Percentiles rank a stretch among this genome's conserved stretches.
Evolutionary conservation across 495 filamentous ascomycete genomes (phyloP).

Genomic region (Lindgomyces ingoldianus): DNA sequence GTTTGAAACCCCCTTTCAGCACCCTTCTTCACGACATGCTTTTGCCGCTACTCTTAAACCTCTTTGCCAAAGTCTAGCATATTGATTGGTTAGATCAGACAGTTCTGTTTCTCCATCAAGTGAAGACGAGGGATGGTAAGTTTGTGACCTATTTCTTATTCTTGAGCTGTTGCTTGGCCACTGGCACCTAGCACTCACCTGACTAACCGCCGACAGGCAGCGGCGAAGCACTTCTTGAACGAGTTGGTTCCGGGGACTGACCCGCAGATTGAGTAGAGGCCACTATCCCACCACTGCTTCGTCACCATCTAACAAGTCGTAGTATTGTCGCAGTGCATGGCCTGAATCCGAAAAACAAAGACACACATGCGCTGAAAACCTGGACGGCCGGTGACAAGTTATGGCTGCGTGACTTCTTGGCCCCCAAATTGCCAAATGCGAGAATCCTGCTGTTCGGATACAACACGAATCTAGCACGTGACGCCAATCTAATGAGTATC

Average conservation of each 20-base stretch:
- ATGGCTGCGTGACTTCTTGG: conserved; percentile 6
- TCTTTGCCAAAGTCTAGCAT: too few species aligned
- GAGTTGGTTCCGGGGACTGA: background rate
- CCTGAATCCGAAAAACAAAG: conserved; percentile 5
- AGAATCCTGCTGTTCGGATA: conserved; percentile 8
- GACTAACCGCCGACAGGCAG: too few species aligned
- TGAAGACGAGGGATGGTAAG: too few species aligned
- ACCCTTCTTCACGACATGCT: too few species aligned
- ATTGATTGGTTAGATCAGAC: too few species aligned
- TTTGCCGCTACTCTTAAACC: too few species aligned
- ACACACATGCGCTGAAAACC: conserved; percentile 1
- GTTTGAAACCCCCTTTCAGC: too few species aligned
- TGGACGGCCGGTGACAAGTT: conserved; percentile 7
- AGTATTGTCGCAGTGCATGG: conserved; percentile 8
- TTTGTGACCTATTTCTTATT: too few species aligned
- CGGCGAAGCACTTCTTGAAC: conserved; percentile 5
- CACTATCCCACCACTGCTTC: background rate
- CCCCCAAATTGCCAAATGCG: background rate
- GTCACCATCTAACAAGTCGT: background rate
- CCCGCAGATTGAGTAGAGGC: conserved; percentile 8
- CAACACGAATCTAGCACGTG: conserved; percentile 2
- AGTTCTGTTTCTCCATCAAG: too few species aligned
- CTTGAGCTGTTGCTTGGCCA: too few species aligned
- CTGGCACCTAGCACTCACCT: too few species aligned
- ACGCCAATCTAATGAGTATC: background rate